Base-by-base conservation (phyloP, 2,329 filamentous ascomycete species). In the Curvularia verruculosa region DNA sequence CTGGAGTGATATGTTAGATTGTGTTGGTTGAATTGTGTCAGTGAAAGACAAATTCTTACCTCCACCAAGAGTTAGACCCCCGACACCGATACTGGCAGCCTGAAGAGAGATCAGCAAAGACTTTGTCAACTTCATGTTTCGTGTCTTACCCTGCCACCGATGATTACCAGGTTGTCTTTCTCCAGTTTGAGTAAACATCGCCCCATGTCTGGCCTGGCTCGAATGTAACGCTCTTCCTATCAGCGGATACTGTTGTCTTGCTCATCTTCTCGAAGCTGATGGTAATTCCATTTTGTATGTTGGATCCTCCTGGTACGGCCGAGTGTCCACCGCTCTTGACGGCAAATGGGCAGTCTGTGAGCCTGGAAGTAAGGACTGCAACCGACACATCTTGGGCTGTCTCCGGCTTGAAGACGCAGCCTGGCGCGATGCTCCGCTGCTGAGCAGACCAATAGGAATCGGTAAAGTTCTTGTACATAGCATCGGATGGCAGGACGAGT, bases 291-390 rank as follows among this genome's bases (percentile, higher is more conserved):
- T 68, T 67, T 0, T 74, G 64, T 15, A 79, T 77, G 52, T 77
- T 79, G 6, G 77, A 78, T 9, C 75, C 73, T 21, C 79, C 79
- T 0, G 73, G 66, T 54, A 75, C 74, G 3, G 72, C 65, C 19
- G 74, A 74, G 56, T 82, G 80, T 3, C 81, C 80, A 29, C 80
- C 79, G 44, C 77, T 75, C 54, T 77, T 79, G 3, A 78, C 72
- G 1, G 78, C 78, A 56, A 80, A 80, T 73, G 69, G 69, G 49
- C 70, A 75, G 49, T 66, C 59, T 5, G 63, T 63, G 6, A 63
- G 44, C 4, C 67, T 60, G 9, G 65, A 61, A 1, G 65, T 28
- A 1, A 65, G 55, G 5, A 67, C 41, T 2, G 56, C 45, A 5
- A 56, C 63, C 1, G 66, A 66, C 1, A 68, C 54, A 21, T 67